A percentile compares a stretch with the other conserved stretches of the same genome.
Conservation (phyloP, 805 yeast genomes). For the Kazachstania africana region DNA sequence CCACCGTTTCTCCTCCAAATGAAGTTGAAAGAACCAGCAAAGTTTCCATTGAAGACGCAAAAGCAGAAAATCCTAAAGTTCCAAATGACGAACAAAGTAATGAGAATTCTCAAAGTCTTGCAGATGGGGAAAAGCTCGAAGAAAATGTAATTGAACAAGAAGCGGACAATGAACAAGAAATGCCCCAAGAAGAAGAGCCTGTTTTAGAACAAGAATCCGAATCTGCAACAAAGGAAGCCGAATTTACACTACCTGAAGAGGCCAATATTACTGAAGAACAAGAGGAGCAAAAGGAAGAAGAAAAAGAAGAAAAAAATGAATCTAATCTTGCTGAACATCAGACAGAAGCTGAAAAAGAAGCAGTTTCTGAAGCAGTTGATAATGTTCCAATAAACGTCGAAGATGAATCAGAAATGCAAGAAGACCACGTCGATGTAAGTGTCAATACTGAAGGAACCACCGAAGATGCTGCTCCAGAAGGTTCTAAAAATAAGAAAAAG, state of each 20-base stretch:
- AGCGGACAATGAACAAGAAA: constrained; percentile 1
- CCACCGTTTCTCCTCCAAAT: no score
- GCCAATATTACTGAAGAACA: constrained; percentile 1
- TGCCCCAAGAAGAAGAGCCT: constrained; percentile 2
- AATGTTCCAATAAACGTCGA: not conserved
- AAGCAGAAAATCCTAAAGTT: not conserved
- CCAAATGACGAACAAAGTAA: not conserved
- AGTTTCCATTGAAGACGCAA: not conserved
- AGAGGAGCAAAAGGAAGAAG: constrained; percentile 2
- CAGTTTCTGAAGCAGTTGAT: not conserved
- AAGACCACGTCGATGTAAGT: constrained; percentile 3
- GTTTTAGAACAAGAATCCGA: constrained; percentile 5
- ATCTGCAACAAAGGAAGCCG: constrained; percentile 4
- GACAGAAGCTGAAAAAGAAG: constrained; percentile 2
- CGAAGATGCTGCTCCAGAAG: constrained; percentile 2
- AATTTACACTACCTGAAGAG: constrained; percentile 3
- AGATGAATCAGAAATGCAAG: constrained; percentile 2
- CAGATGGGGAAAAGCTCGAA: not conserved
- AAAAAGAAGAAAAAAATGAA: constrained; percentile 2
- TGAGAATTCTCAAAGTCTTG: not conserved
- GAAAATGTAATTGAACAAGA: constrained; percentile 1
- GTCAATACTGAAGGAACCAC: constrained; percentile 35
- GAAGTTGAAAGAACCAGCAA: constrained; percentile 2
- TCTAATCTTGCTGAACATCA: constrained; percentile 4
- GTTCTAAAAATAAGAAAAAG: constrained; percentile 6